Evolutionary conservation across 139 green algal species (phyloP).

Genomic region (Chlorella sp.): DNA sequence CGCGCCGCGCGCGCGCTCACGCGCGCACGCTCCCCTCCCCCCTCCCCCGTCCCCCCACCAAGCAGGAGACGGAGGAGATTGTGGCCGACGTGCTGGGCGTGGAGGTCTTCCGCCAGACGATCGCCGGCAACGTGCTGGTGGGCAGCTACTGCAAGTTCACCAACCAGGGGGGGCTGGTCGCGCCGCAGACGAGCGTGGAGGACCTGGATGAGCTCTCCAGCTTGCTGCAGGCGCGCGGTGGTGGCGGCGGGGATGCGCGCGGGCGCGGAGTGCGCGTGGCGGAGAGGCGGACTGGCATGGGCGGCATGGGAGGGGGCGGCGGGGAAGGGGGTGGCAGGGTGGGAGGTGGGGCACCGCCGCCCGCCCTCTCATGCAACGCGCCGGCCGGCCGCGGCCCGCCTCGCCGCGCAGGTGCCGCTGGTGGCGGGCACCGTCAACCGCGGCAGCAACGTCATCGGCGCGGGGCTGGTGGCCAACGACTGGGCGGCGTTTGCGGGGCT

Average conservation of each 20-base stretch:
- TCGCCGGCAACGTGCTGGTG: conserved; percentile 93
- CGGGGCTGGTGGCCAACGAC: conserved; percentile 91
- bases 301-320: too few species aligned
- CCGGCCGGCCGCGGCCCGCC: too few species aligned
- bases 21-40: too few species aligned
- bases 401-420: conserved; percentile 93
- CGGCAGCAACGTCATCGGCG: conserved; percentile 92
- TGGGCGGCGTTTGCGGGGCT: conserved; percentile 96
- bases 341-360: too few species aligned
- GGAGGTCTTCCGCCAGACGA: conserved; percentile 98
- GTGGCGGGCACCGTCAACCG: conserved; percentile 97
- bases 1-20: too few species aligned
- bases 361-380: too few species aligned
- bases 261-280: too few species aligned
- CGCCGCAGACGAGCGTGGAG: conserved; percentile 88
- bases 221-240: too few species aligned
- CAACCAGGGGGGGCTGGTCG: conserved; percentile 94
- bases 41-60: too few species aligned
- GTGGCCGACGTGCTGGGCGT: conserved; percentile 96
- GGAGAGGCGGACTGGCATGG: too few species aligned
- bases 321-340: too few species aligned
- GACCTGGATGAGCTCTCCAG: conserved; percentile 98
- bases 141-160: conserved; percentile 94
- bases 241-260: too few species aligned
- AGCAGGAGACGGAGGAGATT: conserved; percentile 90